Conservation (phyloP, 768 basidiomycete species). For the Kwoniella sp. region DNA sequence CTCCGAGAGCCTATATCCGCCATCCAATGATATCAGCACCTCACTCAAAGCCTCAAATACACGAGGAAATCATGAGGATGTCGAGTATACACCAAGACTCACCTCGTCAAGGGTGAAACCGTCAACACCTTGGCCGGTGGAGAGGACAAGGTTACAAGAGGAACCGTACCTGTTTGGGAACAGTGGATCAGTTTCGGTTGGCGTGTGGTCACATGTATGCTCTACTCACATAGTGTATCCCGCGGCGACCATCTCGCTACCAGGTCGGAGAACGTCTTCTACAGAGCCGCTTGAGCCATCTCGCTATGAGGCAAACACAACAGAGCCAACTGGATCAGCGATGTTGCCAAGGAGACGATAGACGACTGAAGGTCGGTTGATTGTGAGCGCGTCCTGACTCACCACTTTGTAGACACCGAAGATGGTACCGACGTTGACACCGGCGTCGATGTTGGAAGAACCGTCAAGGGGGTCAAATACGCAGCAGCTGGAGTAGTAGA, state of each 20-base stretch:
- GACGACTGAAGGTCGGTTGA: too few species aligned
- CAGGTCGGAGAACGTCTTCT: slow-evolving; percentile 87
- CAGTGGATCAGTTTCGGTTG: not conserved
- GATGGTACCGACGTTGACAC: slow-evolving; percentile 86
- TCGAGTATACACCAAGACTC: too few species aligned
- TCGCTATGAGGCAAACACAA: slow-evolving; percentile 61
- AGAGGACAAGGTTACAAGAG: slow-evolving; percentile 92
- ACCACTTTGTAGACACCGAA: slow-evolving; percentile 95
- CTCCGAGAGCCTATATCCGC: slow-evolving; percentile 69
- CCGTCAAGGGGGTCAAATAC: slow-evolving; percentile 98
- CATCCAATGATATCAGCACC: not conserved
- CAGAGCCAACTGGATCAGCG: not conserved
- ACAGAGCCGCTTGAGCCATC: slow-evolving; percentile 77
- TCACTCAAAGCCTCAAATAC: not conserved
- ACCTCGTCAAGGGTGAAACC: slow-evolving; percentile 93
- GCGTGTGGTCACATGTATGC: not conserved
- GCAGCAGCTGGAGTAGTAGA: slow-evolving; percentile 71
- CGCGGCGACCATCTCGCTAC: slow-evolving; percentile 94
- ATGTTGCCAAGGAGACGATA: not conserved
- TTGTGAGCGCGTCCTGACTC: too few species aligned
- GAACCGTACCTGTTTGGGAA: slow-evolving; percentile 73
- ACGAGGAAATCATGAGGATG: too few species aligned
- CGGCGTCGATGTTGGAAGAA: slow-evolving; percentile 95
- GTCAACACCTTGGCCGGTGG: slow-evolving; percentile 93
- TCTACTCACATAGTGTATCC: slow-evolving; percentile 87